These are phyloP conservation scores for Leptosphaerulina australis DNA, from an alignment of 2,329 filamentous ascomycete species.

Conservation along the genomic window DNA sequence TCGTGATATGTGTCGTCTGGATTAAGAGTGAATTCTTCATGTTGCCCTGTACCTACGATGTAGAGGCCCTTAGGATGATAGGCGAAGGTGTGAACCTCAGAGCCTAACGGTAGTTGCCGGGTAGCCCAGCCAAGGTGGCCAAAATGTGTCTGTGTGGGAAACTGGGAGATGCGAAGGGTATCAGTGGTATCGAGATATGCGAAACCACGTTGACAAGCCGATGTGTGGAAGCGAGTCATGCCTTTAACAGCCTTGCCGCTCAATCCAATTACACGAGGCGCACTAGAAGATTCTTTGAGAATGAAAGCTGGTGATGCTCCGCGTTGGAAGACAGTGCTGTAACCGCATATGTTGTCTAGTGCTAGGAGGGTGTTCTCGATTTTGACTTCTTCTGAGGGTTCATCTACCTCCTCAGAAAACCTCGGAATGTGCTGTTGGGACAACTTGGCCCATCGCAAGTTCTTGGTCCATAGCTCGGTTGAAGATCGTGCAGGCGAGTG, in stretches of 20 bases:
- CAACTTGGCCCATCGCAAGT: constrained; percentile 77
- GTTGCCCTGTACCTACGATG: constrained; percentile 71
- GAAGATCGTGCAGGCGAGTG: constrained; percentile 52
- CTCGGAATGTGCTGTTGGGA: constrained; percentile 71
- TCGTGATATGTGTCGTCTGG: constrained; percentile 84
- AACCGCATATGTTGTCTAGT: constrained; percentile 72
- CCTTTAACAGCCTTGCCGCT: constrained; percentile 71
- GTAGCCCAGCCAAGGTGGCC: constrained; percentile 77
- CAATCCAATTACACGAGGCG: constrained; percentile 75
- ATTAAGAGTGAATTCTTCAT: constrained; percentile 73
- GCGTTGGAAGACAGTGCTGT: constrained; percentile 81
- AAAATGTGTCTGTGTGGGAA: constrained; percentile 71
- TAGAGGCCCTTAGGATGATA: constrained; percentile 82
- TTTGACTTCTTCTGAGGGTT: constrained; percentile 55
- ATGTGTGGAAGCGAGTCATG: constrained; percentile 77
- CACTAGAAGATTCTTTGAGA: constrained; percentile 77
- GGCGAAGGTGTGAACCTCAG: constrained; percentile 73
- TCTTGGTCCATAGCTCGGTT: constrained; percentile 57
- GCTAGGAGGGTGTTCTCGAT: constrained; percentile 59
- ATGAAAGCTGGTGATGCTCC: constrained; percentile 82
- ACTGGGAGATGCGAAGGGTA: constrained; percentile 73
- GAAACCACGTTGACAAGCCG: constrained; percentile 79
- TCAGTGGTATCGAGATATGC: constrained; percentile 70
- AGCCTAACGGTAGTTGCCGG: constrained; percentile 70
- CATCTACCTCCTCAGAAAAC: constrained; percentile 56